A percentile compares a stretch with the other conserved stretches of the same genome.
phyloP scores from a whole-genome alignment of 495 filamentous ascomycete species.

The Penicillium silybi region DNA sequence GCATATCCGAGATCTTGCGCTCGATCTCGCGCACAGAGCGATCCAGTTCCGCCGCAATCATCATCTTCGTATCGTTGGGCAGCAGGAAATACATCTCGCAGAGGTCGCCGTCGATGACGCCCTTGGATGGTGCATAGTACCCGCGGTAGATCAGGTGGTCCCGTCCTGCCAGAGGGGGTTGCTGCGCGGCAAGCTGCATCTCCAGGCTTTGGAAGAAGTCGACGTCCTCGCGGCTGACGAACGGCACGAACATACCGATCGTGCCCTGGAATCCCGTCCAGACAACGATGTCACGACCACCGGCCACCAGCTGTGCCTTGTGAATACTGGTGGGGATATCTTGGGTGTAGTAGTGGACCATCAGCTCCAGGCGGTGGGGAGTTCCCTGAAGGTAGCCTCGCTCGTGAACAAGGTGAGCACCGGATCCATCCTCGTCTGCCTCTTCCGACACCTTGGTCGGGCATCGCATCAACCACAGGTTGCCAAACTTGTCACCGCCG shows the following conservation, averaged over 20 bases:
- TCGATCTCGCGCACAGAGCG: constrained; percentile 88
- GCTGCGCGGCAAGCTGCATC: constrained; percentile 75
- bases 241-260: constrained; percentile 86
- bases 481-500: constrained; percentile 97
- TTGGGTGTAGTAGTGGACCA: constrained; percentile 84
- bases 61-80: constrained; percentile 81
- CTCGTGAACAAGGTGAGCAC: constrained; percentile 84
- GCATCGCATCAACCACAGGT: constrained; percentile 87
- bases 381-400: constrained; percentile 84
- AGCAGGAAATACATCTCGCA: constrained; percentile 86
- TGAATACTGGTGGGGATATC: constrained; percentile 89
- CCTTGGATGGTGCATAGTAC: constrained; percentile 97
- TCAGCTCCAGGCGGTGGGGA: constrained; percentile 74
- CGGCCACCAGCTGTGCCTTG: constrained; percentile 85
- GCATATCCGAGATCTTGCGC: constrained; percentile 91
- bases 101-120: constrained; percentile 95
- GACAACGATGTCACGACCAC: constrained; percentile 84
- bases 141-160: constrained; percentile 93
- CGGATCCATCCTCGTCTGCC: constrained; percentile 87
- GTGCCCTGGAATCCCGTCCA: constrained; percentile 96
- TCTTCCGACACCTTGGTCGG: constrained; percentile 83
- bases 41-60: constrained; percentile 90
- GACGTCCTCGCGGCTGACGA: constrained; percentile 84
- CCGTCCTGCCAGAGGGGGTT: constrained; percentile 81
- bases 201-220: constrained; percentile 97